phyloP scores from a whole-genome alignment of 805 yeast genomes.

The Sungouiozyma ichnusensis region DNA sequence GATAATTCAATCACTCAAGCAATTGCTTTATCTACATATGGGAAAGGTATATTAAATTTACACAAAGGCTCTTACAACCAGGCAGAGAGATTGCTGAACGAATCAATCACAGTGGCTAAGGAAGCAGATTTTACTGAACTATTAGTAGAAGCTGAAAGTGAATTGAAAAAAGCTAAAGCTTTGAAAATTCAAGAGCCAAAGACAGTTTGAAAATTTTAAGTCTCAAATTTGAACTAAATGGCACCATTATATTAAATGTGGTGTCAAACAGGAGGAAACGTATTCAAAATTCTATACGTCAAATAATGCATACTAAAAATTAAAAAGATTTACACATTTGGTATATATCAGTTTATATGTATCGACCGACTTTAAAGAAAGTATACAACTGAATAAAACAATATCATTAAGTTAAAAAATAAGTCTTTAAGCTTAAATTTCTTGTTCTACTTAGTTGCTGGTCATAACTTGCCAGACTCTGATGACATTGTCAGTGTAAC shows the following conservation, averaged over 20 bases:
- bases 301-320: not conserved
- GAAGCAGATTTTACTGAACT: conserved; percentile 57
- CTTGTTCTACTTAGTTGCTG: conserved; percentile 26
- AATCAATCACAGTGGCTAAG: conserved; percentile 60
- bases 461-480: conserved; percentile 99
- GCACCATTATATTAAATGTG: not conserved
- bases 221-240: not conserved
- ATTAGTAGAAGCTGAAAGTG: conserved; percentile 53
- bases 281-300: not conserved
- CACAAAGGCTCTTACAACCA: conserved; percentile 44
- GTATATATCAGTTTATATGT: not conserved
- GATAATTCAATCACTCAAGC: conserved; percentile 46
- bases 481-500: conserved; percentile 98
- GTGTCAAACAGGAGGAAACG: no score
- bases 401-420: not conserved
- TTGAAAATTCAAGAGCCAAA: conserved; percentile 4
- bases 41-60: conserved; percentile 70
- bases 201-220: not conserved
- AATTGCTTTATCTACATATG: conserved; percentile 72
- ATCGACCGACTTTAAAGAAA: not conserved
- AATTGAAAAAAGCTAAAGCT: conserved; percentile 37
- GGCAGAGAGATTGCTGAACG: conserved; percentile 54
- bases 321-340: not conserved
- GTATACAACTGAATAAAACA: not conserved
- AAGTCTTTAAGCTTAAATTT: not conserved